Evolutionary conservation across 169 alveolate genomes (phyloP).

Genomic region (Cardiosporidium cionae): DNA sequence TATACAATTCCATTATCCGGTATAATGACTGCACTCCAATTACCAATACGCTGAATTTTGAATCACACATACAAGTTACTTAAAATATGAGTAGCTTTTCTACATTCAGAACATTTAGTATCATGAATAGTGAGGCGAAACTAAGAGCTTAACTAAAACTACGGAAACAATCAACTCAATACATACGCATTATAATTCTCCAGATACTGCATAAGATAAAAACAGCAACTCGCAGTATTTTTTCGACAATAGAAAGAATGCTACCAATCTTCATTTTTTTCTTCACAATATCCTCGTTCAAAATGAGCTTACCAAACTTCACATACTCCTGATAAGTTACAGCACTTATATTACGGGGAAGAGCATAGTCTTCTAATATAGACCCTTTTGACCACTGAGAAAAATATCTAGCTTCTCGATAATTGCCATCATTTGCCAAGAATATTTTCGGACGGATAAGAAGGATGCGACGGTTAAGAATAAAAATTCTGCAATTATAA

Average conservation of each 20-base stretch:
- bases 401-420: slow-evolving; percentile 76
- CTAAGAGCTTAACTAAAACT: too few relatives aligned
- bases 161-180: too few relatives aligned
- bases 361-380: slow-evolving; percentile 37
- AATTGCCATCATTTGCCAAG: slow-evolving; percentile 71
- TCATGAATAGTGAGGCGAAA: not conserved
- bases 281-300: too few relatives aligned
- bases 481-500: slow-evolving; percentile 68
- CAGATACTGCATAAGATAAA: too few relatives aligned
- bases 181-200: too few relatives aligned
- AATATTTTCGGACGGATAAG: slow-evolving; percentile 70
- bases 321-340: slow-evolving; percentile 43
- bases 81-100: too few relatives aligned
- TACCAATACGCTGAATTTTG: not conserved
- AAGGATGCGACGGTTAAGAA: slow-evolving; percentile 48
- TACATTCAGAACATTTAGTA: not conserved
- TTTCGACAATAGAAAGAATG: too few relatives aligned
- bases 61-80: too few relatives aligned
- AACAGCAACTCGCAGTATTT: too few relatives aligned
- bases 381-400: slow-evolving; percentile 57
- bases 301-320: slow-evolving; percentile 58
- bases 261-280: too few relatives aligned
- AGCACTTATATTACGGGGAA: slow-evolving; percentile 39
- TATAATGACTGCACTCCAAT: not conserved
- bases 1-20: not conserved